These are phyloP conservation scores for Pythium chondricola DNA, from an alignment of 352 stramenopile genomes.

Conservation along the genomic window DNA sequence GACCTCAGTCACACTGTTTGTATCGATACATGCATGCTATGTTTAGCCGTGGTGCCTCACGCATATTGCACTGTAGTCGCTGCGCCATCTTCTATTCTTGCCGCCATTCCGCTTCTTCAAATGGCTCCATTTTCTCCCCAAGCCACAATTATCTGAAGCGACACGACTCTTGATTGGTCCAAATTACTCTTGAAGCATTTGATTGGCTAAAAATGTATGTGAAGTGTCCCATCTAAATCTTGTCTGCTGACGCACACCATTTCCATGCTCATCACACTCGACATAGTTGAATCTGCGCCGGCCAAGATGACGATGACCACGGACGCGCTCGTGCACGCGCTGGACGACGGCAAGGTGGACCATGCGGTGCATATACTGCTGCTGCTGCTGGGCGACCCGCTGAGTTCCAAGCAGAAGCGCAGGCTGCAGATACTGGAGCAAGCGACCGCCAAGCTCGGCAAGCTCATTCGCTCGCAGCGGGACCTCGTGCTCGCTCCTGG, in stretches of 20 bases:
- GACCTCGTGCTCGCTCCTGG: conserved; percentile 3
- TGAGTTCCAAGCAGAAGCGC: conserved; percentile 5
- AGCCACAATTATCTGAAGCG: not conserved
- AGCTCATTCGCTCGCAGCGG: conserved; percentile 11
- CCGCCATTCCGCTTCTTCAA: too few relatives aligned
- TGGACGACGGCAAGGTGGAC: conserved; percentile 32
- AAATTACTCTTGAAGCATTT: not conserved
- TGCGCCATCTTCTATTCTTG: too few relatives aligned
- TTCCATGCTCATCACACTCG: too few relatives aligned
- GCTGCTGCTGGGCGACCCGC: conserved; percentile 20
- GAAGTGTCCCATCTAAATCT: conserved; percentile 1
- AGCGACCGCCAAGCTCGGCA: conserved; percentile 5
- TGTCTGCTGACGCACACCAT: too few relatives aligned
- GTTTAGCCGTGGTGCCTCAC: too few relatives aligned
- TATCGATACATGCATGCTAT: too few relatives aligned
- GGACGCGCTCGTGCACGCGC: conserved; percentile 13
- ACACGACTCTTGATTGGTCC: not conserved
- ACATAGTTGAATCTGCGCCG: too few relatives aligned
- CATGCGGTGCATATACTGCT: conserved; percentile 33
- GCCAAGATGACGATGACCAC: not conserved
- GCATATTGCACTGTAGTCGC: too few relatives aligned
- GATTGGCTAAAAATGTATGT: conserved; percentile 3
- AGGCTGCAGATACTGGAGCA: conserved; percentile 16
- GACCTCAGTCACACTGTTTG: too few relatives aligned
- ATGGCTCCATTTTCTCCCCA: conserved; percentile 1